Conservation (phyloP, 345 rosid genomes). For the Xanthoceras sorbifolium region DNA sequence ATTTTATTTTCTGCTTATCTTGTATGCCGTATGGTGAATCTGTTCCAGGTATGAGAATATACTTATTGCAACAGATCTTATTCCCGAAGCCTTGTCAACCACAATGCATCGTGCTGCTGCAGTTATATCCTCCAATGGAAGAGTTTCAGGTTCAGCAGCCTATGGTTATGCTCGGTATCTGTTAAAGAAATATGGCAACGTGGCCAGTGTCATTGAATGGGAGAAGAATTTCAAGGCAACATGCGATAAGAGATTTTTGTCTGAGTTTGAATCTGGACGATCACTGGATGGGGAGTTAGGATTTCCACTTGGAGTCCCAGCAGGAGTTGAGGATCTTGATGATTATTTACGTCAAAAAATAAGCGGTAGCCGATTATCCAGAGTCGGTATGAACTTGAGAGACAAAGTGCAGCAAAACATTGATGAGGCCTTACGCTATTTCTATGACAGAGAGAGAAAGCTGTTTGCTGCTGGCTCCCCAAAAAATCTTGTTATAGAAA, state of each 20-base stretch:
- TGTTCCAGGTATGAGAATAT: slow-evolving; percentile 78
- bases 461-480: slow-evolving; percentile 50
- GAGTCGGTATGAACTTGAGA: slow-evolving; percentile 83
- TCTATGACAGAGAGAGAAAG: slow-evolving; percentile 66
- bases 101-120: slow-evolving; percentile 62
- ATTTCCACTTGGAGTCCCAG: slow-evolving; percentile 77
- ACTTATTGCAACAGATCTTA: slow-evolving; percentile 76
- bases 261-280: slow-evolving; percentile 88
- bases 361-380: slow-evolving; percentile 55
- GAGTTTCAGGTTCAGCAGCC: slow-evolving; percentile 67
- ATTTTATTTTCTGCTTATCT: slow-evolving; percentile 2
- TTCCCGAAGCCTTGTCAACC: slow-evolving; percentile 83
- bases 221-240: slow-evolving; percentile 68
- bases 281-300: slow-evolving; percentile 73
- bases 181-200: slow-evolving; percentile 67
- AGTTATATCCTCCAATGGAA: slow-evolving; percentile 63
- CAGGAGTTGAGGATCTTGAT: slow-evolving; percentile 85
- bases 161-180: slow-evolving; percentile 77
- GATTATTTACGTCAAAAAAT: slow-evolving; percentile 84
- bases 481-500: slow-evolving; percentile 56
- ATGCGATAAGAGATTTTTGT: slow-evolving; percentile 76
- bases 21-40: slow-evolving; percentile 20
- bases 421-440: slow-evolving; percentile 64
- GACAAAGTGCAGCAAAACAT: slow-evolving; percentile 73
- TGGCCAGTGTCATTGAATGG: slow-evolving; percentile 91